Evolutionary conservation across 495 filamentous ascomycete genomes (phyloP), one percentile per base, ranked within the genome.

Genomic region (Penicillium canariense): DNA sequence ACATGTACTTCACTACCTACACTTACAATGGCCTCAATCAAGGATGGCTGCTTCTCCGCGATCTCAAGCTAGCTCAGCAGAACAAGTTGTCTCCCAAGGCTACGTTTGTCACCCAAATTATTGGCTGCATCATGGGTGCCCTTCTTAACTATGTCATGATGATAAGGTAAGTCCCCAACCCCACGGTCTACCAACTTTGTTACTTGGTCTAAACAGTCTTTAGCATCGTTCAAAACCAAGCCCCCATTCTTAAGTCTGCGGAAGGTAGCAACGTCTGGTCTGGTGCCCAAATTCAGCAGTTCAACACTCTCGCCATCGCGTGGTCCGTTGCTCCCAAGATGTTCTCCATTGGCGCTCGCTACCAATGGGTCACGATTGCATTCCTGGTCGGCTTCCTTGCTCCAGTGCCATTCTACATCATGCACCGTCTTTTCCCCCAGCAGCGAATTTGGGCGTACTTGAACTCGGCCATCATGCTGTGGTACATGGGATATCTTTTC

Each of bases 241-340:
- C 47, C 18, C 12, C 31, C 1, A 69, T 74, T 34, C 64, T 77
- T 3, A 40, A 48, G 9, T 64, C 65, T 32, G 61, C 70, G n/a
- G 56, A 74, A 38, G 73, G 73, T 12, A 70, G 57, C 22, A 72
- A 69, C 50, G 65, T 77, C 50, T 77, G 73, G 73, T 68, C 61
- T 32, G 73, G 73, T 17, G 56, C 63, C 15, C 53, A 68, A 5
- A 44, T 73, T 18, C 73, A 79, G 55, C 28, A 35, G 14, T 51
- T 56, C 48, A 62, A 66, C 22, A 45, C 60, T 1, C 56, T 62
- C n/a, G 70, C 67, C 47, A 64, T 76, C 50, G 65, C 71, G 8
- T 77, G 71, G 69, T 71, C 26, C n/a, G 18, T 40, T 20, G 30
- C 36, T n/a, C 32, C n/a, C 17, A n/a, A 50, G 9, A 44, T 48